Evolutionary conservation across 345 rosid species (phyloP).

Genomic region (Durio zibethinus): DNA sequence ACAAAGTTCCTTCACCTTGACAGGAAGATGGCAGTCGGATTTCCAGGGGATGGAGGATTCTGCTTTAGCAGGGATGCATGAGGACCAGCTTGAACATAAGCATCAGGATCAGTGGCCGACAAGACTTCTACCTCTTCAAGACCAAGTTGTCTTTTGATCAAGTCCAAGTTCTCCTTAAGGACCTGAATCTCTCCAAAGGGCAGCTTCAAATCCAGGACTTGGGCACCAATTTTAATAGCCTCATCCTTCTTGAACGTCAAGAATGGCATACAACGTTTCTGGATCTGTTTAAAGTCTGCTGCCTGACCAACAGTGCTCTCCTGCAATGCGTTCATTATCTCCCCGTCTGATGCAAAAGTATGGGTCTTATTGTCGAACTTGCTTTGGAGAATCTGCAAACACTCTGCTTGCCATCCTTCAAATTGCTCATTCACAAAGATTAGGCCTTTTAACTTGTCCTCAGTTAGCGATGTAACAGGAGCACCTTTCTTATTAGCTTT

Average conservation of each 20-base stretch:
- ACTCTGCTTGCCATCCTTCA: conserved; percentile 82
- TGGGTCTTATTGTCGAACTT: conserved; percentile 41
- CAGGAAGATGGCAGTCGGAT: conserved; percentile 70
- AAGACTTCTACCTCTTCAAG: conserved; percentile 32
- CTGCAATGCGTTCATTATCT: conserved; percentile 54
- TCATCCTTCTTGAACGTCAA: conserved; percentile 79
- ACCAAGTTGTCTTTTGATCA: conserved; percentile 65
- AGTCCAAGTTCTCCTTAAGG: conserved; percentile 62
- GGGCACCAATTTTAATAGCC: conserved; percentile 54
- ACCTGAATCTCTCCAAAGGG: conserved; percentile 86
- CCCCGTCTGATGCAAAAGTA: conserved; percentile 55
- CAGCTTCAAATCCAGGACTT: conserved; percentile 67
- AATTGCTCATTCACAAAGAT: conserved; percentile 70
- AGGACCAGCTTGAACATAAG: conserved; percentile 49
- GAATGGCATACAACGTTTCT: conserved; percentile 82
- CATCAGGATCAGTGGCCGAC: conserved; percentile 45
- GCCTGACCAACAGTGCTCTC: conserved; percentile 47
- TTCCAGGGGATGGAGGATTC: conserved; percentile 81
- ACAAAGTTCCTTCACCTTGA: conserved; percentile 29
- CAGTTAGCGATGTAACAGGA: conserved; percentile 42
- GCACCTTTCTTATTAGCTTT: conserved; percentile 61
- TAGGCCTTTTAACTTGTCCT: conserved; percentile 48
- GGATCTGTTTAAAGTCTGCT: conserved; percentile 53
- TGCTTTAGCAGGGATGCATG: conserved; percentile 43
- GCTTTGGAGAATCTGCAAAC: conserved; percentile 63